Evolutionary conservation across 371 early-diverging fungal species (phyloP).

Genomic region (Mucor velutinosus): DNA sequence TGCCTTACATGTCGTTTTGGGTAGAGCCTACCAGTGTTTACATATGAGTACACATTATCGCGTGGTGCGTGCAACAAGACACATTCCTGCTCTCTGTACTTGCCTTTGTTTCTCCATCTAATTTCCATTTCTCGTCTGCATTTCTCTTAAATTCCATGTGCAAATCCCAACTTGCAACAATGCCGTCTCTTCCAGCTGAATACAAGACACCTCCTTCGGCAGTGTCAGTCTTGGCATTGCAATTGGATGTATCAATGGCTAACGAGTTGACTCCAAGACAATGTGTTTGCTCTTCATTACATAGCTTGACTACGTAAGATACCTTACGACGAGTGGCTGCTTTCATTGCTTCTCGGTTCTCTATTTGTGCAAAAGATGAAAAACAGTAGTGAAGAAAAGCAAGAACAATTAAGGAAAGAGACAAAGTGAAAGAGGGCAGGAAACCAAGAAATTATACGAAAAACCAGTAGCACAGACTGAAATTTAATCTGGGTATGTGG

Average conservation of each 20-base stretch:
- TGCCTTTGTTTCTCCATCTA: constrained; percentile 16
- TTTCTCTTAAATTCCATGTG: constrained; percentile 43
- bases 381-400: background rate
- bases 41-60: background rate
- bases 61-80: background rate
- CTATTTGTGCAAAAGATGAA: background rate
- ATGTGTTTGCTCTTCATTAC: constrained; percentile 58
- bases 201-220: constrained; percentile 73
- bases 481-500: constrained; percentile 5
- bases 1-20: constrained; percentile 62
- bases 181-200: constrained; percentile 90
- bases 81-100: too few relatives aligned
- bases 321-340: constrained; percentile 53
- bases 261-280: constrained; percentile 79
- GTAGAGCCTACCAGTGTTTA: constrained; percentile 22
- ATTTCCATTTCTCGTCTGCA: constrained; percentile 14
- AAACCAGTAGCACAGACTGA: background rate
- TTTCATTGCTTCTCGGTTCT: constrained; percentile 27
- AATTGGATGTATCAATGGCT: constrained; percentile 57
- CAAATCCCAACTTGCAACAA: constrained; percentile 87
- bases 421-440: background rate
- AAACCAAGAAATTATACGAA: background rate
- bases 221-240: constrained; percentile 15
- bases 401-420: background rate
- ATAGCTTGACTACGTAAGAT: constrained; percentile 62